A percentile compares a stretch with the other conserved stretches of the same genome.
Conservation (phyloP, 163 green algal genomes). For the Chlamydomonas reinhardtii region DNA sequence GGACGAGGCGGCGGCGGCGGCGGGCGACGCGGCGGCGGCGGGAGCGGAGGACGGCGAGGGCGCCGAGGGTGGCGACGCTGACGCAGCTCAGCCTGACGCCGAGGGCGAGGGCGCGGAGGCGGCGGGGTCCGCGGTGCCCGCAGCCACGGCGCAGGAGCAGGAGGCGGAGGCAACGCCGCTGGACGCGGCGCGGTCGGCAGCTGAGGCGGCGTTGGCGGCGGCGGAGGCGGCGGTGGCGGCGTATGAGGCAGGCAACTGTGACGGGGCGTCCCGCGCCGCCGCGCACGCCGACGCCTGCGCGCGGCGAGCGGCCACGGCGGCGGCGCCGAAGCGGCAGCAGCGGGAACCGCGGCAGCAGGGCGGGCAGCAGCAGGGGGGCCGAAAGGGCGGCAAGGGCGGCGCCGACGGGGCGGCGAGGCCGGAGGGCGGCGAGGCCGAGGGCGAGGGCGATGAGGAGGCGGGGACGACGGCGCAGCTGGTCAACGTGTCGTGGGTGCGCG, state of each 20-base stretch:
- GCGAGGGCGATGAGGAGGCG: constrained; percentile 5
- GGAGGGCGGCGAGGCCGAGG: constrained; percentile 2
- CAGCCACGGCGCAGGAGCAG: not conserved
- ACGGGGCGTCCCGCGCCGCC: constrained; percentile 3
- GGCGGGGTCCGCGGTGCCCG: constrained; percentile 2
- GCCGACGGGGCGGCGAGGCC: constrained; percentile 4
- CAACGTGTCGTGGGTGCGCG: not conserved
- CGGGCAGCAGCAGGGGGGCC: not conserved
- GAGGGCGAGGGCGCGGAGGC: not conserved
- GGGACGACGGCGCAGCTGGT: not conserved
- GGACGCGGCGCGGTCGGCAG: constrained; percentile 38
- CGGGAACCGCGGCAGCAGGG: constrained; percentile 14
- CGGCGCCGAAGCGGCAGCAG: not conserved
- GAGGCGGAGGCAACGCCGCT: not conserved
- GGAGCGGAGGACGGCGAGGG: constrained; percentile 16
- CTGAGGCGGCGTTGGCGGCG: constrained; percentile 44
- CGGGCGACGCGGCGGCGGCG: not conserved
- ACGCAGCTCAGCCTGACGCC: not conserved
- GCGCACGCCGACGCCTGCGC: constrained; percentile 6
- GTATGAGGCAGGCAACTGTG: constrained; percentile 22
- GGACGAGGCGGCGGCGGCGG: not conserved
- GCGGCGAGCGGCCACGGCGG: constrained; percentile 1
- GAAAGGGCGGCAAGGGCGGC: not conserved
- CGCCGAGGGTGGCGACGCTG: constrained; percentile 8
- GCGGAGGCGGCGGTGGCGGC: constrained; percentile 46